Evolutionary conservation across 805 yeast species (phyloP).

Genomic region (Citeromyces matritensis): DNA sequence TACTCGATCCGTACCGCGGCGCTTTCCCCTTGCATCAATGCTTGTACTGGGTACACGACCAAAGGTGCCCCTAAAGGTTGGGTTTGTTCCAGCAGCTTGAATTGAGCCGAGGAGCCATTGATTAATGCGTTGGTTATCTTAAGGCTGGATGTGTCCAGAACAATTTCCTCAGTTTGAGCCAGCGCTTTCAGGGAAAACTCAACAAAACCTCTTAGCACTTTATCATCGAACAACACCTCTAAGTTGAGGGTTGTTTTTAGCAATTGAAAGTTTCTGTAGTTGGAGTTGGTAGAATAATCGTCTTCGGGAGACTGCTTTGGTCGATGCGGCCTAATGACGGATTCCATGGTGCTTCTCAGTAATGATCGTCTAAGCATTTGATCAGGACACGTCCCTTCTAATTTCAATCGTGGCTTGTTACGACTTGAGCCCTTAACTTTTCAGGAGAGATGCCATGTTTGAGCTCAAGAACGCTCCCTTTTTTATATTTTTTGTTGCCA

Average conservation of each 20-base stretch:
- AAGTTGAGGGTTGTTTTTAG: slow-evolving; percentile 35
- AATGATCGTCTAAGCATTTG: no score
- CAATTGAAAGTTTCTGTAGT: slow-evolving; percentile 40
- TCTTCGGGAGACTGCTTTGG: slow-evolving; percentile 31
- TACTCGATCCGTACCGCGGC: slow-evolving; percentile 29
- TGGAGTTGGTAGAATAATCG: slow-evolving; percentile 74
- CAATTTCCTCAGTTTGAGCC: slow-evolving; percentile 18
- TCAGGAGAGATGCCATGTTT: no score
- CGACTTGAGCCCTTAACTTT: no score
- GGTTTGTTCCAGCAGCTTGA: slow-evolving; percentile 19
- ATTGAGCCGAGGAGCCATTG: slow-evolving; percentile 19
- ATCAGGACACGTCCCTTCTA: no score
- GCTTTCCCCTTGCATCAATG: slow-evolving; percentile 3
- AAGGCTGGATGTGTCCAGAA: slow-evolving; percentile 58
- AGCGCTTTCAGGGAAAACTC: slow-evolving; percentile 23
- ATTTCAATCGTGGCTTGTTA: no score
- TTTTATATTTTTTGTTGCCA: no score
- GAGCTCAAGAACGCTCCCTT: no score
- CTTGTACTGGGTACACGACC: slow-evolving; percentile 12
- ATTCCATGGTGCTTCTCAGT: slow-evolving; percentile 1
- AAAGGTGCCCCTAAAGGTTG: slow-evolving; percentile 52
- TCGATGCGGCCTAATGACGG: slow-evolving; percentile 12
- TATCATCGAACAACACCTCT: slow-evolving; percentile 36
- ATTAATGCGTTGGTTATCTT: slow-evolving; percentile 26
- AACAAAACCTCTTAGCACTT: slow-evolving; percentile 41